Conservation (phyloP, 345 rosid genomes). For the Zanthoxylum bungeanum region DNA sequence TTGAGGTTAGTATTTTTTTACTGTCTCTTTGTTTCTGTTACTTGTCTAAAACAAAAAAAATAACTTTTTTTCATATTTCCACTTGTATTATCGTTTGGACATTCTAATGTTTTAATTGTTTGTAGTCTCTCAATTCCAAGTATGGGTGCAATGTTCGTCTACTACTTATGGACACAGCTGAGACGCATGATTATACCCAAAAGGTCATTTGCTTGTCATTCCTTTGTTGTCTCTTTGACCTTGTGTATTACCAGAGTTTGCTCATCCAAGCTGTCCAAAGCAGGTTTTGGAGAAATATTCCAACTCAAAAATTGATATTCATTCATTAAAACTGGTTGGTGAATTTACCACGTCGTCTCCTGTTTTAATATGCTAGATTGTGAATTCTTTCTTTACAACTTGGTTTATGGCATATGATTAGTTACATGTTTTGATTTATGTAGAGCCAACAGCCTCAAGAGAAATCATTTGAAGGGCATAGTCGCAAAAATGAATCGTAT, state of each 20-base stretch:
- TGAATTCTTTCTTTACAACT: background rate
- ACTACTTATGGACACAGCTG: conserved; percentile 37
- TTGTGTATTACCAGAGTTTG: background rate
- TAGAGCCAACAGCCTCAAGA: conserved; percentile 21
- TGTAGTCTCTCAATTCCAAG: conserved; percentile 51
- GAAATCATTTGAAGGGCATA: conserved; percentile 17
- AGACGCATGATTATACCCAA: conserved; percentile 29
- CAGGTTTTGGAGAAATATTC: conserved; percentile 51
- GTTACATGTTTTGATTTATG: conserved; percentile 3
- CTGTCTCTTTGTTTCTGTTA: background rate
- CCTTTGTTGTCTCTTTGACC: conserved; percentile 8
- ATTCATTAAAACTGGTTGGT: conserved; percentile 38
- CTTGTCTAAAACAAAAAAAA: background rate
- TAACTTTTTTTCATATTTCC: background rate
- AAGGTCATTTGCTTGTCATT: conserved; percentile 36
- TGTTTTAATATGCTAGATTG: background rate
- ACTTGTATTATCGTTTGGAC: background rate
- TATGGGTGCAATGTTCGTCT: conserved; percentile 49
- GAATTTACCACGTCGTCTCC: background rate
- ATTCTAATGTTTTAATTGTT: conserved; percentile 13
- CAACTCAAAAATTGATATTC: conserved; percentile 35
- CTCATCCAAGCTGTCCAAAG: conserved; percentile 21
- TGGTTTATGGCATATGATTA: conserved; percentile 2
- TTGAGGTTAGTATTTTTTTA: conserved; percentile 34
- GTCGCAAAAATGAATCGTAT: conserved; percentile 28